phyloP scores from a whole-genome alignment of 495 filamentous ascomycete species.

The Tuber calosporum region DNA sequence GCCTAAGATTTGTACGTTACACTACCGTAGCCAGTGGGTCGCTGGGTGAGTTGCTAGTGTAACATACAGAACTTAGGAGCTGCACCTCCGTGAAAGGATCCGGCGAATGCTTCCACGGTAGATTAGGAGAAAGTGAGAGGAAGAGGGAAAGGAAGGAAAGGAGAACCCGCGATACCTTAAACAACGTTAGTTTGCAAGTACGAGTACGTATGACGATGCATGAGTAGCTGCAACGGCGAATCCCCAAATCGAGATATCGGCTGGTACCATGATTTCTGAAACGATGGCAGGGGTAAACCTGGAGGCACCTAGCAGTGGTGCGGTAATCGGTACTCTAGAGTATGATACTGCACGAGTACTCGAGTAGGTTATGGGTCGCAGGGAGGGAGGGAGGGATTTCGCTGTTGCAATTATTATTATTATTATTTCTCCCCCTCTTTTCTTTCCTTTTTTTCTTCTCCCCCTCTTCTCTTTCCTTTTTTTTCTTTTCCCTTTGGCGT shows the following conservation, averaged over 20 bases:
- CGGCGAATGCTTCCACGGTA: neutral
- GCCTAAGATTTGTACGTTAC: no score
- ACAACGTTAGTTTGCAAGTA: neutral
- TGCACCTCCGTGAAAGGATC: no score
- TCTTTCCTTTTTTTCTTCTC: neutral
- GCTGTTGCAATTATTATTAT: neutral
- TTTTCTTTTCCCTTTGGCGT: neutral
- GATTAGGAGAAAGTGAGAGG: neutral
- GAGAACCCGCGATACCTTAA: neutral
- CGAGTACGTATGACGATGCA: no score
- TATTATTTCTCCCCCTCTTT: neutral
- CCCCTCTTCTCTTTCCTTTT: neutral
- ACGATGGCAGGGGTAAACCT: neutral
- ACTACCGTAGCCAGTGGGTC: no score
- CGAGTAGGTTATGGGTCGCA: neutral
- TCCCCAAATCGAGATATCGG: neutral
- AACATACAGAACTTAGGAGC: no score
- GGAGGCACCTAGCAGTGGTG: conserved; percentile 2
- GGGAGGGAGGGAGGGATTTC: neutral
- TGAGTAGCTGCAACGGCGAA: neutral
- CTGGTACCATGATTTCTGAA: neutral
- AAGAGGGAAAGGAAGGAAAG: neutral
- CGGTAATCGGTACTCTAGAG: no score
- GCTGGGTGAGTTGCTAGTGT: no score
- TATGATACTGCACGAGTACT: no score